Evolutionary conservation across 768 basidiomycete species (phyloP).

Genomic region (Tulasnella sp.): DNA sequence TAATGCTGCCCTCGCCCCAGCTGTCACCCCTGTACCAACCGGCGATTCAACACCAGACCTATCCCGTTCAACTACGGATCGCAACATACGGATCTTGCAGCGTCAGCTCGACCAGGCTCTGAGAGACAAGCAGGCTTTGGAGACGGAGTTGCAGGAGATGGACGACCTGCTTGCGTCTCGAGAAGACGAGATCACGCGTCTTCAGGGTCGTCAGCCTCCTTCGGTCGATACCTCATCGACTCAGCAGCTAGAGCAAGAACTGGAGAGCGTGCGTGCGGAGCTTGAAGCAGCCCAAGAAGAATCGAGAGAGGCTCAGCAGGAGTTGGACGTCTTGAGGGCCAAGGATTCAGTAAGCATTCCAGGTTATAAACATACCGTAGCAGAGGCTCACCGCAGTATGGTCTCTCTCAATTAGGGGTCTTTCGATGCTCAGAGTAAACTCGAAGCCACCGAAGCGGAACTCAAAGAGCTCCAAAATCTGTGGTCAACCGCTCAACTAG

Average conservation of each 20-base stretch:
- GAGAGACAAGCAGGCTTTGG: background rate
- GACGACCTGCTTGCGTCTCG: background rate
- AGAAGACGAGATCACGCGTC: slow-evolving; percentile 5
- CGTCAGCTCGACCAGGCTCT: background rate
- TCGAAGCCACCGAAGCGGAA: background rate
- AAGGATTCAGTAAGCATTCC: background rate
- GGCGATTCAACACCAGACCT: background rate
- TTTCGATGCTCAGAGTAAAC: background rate
- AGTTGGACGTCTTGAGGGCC: background rate
- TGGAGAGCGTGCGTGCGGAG: background rate
- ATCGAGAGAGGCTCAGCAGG: background rate
- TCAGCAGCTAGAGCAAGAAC: background rate
- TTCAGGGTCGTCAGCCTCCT: background rate
- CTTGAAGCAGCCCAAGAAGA: background rate
- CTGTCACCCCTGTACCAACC: background rate
- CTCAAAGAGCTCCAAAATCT: background rate
- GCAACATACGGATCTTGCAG: background rate
- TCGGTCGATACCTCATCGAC: background rate
- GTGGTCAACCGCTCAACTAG: background rate
- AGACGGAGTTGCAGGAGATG: slow-evolving; percentile 1
- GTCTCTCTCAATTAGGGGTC: background rate
- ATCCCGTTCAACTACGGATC: background rate
- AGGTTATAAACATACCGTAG: background rate
- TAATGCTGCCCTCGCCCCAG: slow-evolving; percentile 6
- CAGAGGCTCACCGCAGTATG: background rate